phyloP scores from a whole-genome alignment of 2,329 filamentous ascomycete genomes.

The Akanthomyces lecanii region DNA sequence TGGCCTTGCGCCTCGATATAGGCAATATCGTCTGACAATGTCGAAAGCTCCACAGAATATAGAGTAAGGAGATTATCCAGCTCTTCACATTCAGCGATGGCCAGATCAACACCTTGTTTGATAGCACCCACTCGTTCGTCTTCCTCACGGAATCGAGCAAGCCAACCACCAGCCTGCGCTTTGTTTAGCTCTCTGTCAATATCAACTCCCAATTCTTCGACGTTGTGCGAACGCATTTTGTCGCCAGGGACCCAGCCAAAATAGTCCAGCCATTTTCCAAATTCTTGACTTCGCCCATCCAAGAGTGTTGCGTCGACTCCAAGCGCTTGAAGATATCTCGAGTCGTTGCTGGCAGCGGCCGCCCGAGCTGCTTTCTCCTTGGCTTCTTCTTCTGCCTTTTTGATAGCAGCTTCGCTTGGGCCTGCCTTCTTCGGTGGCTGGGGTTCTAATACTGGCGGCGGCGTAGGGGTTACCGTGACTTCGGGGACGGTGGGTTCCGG shows the following conservation, averaged over 20 bases:
- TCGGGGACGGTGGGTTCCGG: slow-evolving; percentile 46
- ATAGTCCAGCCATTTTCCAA: slow-evolving; percentile 77
- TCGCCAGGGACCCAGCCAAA: slow-evolving; percentile 82
- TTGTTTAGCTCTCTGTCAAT: slow-evolving; percentile 84
- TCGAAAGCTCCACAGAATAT: slow-evolving; percentile 91
- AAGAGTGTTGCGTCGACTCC: slow-evolving; percentile 75
- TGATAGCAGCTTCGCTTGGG: slow-evolving; percentile 25
- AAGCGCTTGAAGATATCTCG: slow-evolving; percentile 71
- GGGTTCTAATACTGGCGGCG: slow-evolving; percentile 31
- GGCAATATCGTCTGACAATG: slow-evolving; percentile 88
- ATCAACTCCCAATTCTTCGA: slow-evolving; percentile 77
- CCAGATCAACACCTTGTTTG: slow-evolving; percentile 77
- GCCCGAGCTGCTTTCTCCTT: slow-evolving; percentile 55
- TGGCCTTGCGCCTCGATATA: slow-evolving; percentile 98
- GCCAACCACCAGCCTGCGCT: slow-evolving; percentile 88
- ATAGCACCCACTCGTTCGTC: slow-evolving; percentile 87
- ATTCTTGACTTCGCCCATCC: slow-evolving; percentile 71
- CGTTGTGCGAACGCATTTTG: slow-evolving; percentile 67
- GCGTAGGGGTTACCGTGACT: slow-evolving; percentile 48
- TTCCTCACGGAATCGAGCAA: slow-evolving; percentile 77
- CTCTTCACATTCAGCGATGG: slow-evolving; percentile 94
- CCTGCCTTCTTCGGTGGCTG: slow-evolving; percentile 37
- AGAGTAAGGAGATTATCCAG: slow-evolving; percentile 89
- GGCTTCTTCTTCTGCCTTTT: slow-evolving; percentile 25
- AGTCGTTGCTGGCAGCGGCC: slow-evolving; percentile 66